phyloP scores from a whole-genome alignment of 441 rosid species.

The Arabidopsis hybrid region DNA sequence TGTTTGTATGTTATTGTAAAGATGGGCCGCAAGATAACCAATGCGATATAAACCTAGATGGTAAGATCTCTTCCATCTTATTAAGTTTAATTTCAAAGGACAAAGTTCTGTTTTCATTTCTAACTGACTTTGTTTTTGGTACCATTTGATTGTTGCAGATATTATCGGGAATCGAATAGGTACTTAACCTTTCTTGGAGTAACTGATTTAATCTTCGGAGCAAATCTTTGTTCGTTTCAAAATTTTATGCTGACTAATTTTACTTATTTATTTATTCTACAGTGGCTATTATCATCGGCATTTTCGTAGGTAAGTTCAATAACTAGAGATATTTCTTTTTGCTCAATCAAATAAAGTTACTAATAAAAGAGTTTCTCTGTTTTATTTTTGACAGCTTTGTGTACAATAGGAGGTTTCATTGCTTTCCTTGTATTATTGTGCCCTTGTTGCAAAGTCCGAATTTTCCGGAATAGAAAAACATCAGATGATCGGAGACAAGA shows the following conservation, averaged over 20 bases:
- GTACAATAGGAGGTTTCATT: not conserved
- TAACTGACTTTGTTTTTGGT: not conserved
- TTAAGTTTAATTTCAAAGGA: not conserved
- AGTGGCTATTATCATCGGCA: not conserved
- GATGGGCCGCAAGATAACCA: not conserved
- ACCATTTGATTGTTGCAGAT: not conserved
- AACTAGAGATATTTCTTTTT: not conserved
- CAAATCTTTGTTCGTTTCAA: not conserved
- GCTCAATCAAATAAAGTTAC: not conserved
- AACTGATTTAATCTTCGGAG: not conserved
- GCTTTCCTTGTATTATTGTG: not conserved
- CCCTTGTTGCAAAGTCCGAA: not conserved
- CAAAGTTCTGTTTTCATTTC: not conserved
- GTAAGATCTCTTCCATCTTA: not conserved
- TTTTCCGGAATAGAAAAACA: not conserved
- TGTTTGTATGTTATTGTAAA: constrained; percentile 50
- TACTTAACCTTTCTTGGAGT: not conserved
- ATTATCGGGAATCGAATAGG: not conserved
- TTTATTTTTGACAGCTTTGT: not conserved
- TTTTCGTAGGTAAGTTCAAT: not conserved
- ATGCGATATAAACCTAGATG: not conserved
- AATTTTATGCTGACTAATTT: not conserved
- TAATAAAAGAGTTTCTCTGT: not conserved
- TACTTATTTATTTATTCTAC: not conserved
- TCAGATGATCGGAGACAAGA: not conserved